phyloP scores from a whole-genome alignment of 2,329 filamentous ascomycete genomes.

The Emydomyces testavorans region DNA sequence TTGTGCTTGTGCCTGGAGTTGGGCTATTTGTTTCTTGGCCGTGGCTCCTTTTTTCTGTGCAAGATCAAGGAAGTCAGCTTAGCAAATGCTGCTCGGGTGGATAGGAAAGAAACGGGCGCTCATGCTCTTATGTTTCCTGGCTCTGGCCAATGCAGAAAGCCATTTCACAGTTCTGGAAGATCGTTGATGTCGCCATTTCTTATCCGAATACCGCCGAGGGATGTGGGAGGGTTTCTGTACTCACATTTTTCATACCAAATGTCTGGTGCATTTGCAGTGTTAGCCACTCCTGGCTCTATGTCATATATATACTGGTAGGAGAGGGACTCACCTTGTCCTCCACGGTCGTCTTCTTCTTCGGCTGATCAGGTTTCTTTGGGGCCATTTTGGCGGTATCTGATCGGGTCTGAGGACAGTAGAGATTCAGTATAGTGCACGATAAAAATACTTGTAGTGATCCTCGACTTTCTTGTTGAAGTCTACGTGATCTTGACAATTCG shows the following conservation, averaged over 20 bases:
- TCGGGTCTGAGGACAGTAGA: not conserved
- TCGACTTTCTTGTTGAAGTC: too few relatives aligned
- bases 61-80: slow-evolving; percentile 3
- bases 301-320: too few relatives aligned
- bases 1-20: slow-evolving; percentile 62
- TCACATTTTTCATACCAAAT: slow-evolving; percentile 93
- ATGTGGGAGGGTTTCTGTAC: slow-evolving; percentile 21
- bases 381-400: slow-evolving; percentile 31
- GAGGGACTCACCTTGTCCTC: slow-evolving; percentile 60
- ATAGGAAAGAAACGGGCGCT: slow-evolving; percentile 10
- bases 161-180: not conserved
- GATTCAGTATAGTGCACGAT: not conserved
- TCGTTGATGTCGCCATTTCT: slow-evolving; percentile 6
- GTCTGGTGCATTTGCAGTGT: slow-evolving; percentile 40
- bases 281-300: too few relatives aligned
- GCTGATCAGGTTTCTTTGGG: slow-evolving; percentile 33
- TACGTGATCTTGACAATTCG: too few relatives aligned
- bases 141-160: not conserved
- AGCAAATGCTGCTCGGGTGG: slow-evolving; percentile 1
- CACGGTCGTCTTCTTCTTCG: slow-evolving; percentile 46
- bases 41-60: slow-evolving; percentile 73
- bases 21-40: slow-evolving; percentile 82
- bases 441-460: not conserved
- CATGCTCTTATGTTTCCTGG: slow-evolving; percentile 8
- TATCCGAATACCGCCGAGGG: slow-evolving; percentile 5